Base-by-base conservation (phyloP, 768 basidiomycete species). In the Russula earlei region DNA sequence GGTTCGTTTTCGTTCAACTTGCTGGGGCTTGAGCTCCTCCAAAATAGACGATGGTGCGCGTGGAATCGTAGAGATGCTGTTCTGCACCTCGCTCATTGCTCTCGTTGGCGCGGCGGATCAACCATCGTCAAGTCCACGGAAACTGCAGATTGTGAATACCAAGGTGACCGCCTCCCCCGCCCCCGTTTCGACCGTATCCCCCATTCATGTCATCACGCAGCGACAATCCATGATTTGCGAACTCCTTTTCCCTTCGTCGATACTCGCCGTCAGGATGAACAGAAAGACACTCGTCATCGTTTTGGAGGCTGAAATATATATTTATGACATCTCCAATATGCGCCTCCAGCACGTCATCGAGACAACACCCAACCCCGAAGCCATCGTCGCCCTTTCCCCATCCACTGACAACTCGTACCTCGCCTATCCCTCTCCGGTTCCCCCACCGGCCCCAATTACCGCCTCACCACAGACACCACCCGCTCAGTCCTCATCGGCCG, bases 151-250 rank as follows among this genome's bases (percentile, higher is more conserved):
- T 46, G 92, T 98, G 47, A 99, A 99, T 68, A 99, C 96, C 14
- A 99, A 99, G 80, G 94, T 91, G 50, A n/a, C n/a, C 41, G 79
- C 60, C 29, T 31, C 29, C 42, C 15, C 34, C 1, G 29, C 24
- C 4, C 10, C 34, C 4, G 34, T 12, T 27, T 29, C 22, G 22
- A 33, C 10, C 0, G 17, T 27, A n/a, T 34, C 25, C 29, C 34
- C 14, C 42, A 17, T 25, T 45, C 27, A 9, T 38, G 42, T 5
- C 5, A 20, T 36, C 20, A 31, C n/a, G n/a, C 11, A 60, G 60
- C 85, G 96, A 24, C 92, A 97, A 79, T 93, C 90, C 22, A 94
- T 94, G 77, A 99, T 99, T 55, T 98, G 96, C 81, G 96, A 99
- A 67, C 82, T 98, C 17, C 80, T 96, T 5, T 99, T 99, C 68